phyloP scores from a whole-genome alignment of 768 basidiomycete species.

The Leccinum barrowsii region DNA sequence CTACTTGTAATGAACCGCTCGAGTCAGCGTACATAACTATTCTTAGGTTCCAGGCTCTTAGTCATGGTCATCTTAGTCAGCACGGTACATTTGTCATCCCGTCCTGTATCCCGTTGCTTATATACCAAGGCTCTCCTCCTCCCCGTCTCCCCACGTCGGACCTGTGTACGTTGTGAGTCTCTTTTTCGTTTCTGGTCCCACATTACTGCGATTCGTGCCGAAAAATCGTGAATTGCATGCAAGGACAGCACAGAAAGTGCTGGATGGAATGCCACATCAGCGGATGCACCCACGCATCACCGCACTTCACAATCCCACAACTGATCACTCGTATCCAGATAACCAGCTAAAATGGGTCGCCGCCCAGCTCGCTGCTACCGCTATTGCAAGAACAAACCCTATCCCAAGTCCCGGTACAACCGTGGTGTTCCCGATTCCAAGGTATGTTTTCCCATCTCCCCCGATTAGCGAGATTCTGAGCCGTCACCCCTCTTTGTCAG shows the following conservation, averaged over 20 bases:
- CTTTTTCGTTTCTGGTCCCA: background rate
- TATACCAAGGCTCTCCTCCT: background rate
- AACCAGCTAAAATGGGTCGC: constrained; percentile 70
- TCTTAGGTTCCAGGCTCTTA: background rate
- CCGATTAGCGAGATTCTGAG: background rate
- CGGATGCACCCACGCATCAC: background rate
- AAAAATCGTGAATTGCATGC: background rate
- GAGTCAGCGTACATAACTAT: too few relatives aligned
- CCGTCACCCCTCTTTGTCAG: constrained; percentile 36
- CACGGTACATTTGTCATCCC: background rate
- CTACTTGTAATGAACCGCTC: too few relatives aligned
- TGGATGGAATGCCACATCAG: background rate
- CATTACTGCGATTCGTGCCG: background rate
- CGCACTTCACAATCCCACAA: background rate
- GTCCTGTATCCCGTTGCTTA: background rate
- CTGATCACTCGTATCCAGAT: constrained; percentile 15
- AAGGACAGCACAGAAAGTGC: background rate
- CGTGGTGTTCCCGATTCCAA: constrained; percentile 98
- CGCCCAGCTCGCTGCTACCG: constrained; percentile 98
- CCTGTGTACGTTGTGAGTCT: background rate
- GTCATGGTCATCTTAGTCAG: background rate
- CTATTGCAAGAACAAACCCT: constrained; percentile 99
- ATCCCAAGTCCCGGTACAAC: constrained; percentile 93
- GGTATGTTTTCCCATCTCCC: constrained; percentile 33
- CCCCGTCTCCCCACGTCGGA: background rate